Percentiles rank a stretch among this genome's conserved stretches.
Conservation (phyloP, 345 rosid species). For the Mangifera indica region DNA sequence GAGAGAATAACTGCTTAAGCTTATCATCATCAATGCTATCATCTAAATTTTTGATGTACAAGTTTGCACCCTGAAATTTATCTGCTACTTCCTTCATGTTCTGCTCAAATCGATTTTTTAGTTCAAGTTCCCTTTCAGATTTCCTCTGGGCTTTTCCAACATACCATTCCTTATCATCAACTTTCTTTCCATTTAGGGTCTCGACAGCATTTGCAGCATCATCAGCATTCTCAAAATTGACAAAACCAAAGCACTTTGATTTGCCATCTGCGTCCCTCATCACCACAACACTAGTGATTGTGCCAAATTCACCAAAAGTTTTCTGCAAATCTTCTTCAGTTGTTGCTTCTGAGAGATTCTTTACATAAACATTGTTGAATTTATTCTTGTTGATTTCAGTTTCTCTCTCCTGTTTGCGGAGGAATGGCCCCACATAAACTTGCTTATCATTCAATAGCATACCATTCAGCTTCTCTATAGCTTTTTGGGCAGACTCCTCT, state of each 20-base stretch:
- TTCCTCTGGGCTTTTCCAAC: constrained; percentile 54
- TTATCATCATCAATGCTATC: constrained; percentile 46
- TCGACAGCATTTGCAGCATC: constrained; percentile 50
- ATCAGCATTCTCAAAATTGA: constrained; percentile 43
- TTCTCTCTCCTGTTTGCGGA: constrained; percentile 72
- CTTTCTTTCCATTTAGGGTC: constrained; percentile 43
- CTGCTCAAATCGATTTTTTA: constrained; percentile 44
- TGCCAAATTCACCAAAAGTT: constrained; percentile 63
- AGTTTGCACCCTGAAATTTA: constrained; percentile 42
- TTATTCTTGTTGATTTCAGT: constrained; percentile 45
- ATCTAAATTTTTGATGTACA: constrained; percentile 47
- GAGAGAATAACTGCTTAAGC: constrained; percentile 40
- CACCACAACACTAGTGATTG: constrained; percentile 62
- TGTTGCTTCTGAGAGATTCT: constrained; percentile 61
- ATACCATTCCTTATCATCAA: constrained; percentile 50
- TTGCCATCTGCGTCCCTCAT: constrained; percentile 65
- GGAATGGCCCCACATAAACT: constrained; percentile 78
- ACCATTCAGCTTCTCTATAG: constrained; percentile 71
- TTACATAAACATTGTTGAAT: constrained; percentile 74
- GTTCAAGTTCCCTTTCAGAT: constrained; percentile 44
- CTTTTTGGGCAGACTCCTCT: constrained; percentile 64
- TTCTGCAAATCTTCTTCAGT: constrained; percentile 61
- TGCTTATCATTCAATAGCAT: constrained; percentile 70
- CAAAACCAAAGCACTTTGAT: constrained; percentile 48
- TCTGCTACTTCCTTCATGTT: constrained; percentile 48